Evolutionary conservation across 768 basidiomycete genomes (phyloP).

Genomic region (Phylloporus sp.): DNA sequence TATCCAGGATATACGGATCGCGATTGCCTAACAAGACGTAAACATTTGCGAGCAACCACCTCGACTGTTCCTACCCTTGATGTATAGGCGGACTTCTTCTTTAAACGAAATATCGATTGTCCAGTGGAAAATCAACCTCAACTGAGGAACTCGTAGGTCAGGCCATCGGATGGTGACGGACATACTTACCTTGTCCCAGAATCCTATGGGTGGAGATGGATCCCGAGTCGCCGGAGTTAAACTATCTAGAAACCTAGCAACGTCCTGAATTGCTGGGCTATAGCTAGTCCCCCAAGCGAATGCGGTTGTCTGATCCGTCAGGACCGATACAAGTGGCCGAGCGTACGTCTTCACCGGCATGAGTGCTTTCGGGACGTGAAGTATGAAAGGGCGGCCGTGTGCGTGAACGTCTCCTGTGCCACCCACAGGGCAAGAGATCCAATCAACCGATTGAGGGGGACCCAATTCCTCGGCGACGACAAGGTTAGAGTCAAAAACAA

Average conservation of each 20-base stretch:
- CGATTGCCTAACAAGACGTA: constrained; percentile 55
- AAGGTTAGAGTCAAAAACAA: constrained; percentile 69
- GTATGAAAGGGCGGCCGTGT: constrained; percentile 47
- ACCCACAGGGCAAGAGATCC: constrained; percentile 65
- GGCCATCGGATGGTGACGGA: neutral
- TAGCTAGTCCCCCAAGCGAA: constrained; percentile 91
- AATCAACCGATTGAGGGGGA: constrained; percentile 57
- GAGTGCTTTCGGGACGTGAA: constrained; percentile 81
- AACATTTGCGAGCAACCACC: neutral
- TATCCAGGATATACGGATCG: constrained; percentile 68
- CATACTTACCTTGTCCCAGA: constrained; percentile 85
- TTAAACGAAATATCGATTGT: constrained; percentile 59
- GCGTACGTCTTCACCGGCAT: constrained; percentile 96
- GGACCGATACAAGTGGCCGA: constrained; percentile 61
- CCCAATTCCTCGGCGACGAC: constrained; percentile 89
- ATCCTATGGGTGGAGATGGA: constrained; percentile 76
- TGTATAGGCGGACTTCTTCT: constrained; percentile 68
- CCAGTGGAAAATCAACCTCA: constrained; percentile 85
- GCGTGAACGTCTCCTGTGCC: constrained; percentile 48
- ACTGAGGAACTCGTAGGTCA: constrained; percentile 32
- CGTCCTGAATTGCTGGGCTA: constrained; percentile 78
- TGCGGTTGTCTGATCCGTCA: constrained; percentile 59
- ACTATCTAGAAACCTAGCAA: constrained; percentile 78
- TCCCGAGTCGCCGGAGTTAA: constrained; percentile 75
- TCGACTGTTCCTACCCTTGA: constrained; percentile 62